These are phyloP conservation scores for Calonectria pseudoturangicola DNA, from an alignment of 2,329 filamentous ascomycete species.

Conservation along the genomic window DNA sequence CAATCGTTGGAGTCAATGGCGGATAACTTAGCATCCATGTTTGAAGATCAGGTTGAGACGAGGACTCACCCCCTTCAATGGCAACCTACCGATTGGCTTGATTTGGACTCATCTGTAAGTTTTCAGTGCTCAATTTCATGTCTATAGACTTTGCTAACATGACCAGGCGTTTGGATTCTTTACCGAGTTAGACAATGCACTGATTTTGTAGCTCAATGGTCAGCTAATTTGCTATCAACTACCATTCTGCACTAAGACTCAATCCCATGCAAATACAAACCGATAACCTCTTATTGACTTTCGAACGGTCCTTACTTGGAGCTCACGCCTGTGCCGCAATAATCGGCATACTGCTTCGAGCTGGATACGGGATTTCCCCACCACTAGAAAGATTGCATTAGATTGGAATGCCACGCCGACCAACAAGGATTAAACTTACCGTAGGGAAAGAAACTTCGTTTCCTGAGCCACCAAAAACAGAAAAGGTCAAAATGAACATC, in stretches of 20 bases:
- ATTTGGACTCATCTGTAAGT: conserved; percentile 36
- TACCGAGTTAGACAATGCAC: conserved; percentile 12
- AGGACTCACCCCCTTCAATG: conserved; percentile 28
- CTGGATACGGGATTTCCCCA: conserved; percentile 11
- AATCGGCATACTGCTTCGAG: conserved; percentile 16
- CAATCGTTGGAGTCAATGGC: conserved; percentile 9
- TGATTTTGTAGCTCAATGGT: neutral
- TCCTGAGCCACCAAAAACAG: conserved; percentile 46
- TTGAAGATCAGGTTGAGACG: conserved; percentile 14
- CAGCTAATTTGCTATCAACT: neutral
- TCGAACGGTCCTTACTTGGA: neutral
- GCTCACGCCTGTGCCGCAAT: conserved; percentile 5
- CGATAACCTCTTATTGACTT: neutral
- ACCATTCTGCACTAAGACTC: neutral
- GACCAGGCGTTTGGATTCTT: conserved; percentile 32
- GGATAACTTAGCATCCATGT: conserved; percentile 30
- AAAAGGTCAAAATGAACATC: conserved; percentile 49
- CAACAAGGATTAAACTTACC: neutral
- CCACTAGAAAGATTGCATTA: neutral
- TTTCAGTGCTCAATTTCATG: neutral
- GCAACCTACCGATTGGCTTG: conserved; percentile 35
- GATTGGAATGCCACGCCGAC: neutral
- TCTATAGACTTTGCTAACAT: too few species aligned
- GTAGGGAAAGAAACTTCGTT: conserved; percentile 43
- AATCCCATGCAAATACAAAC: neutral